Evolutionary conservation across 148 eudicot genomes (phyloP), one percentile per base, ranked within the genome.

Genomic region (Vaccinium vitisidaea): DNA sequence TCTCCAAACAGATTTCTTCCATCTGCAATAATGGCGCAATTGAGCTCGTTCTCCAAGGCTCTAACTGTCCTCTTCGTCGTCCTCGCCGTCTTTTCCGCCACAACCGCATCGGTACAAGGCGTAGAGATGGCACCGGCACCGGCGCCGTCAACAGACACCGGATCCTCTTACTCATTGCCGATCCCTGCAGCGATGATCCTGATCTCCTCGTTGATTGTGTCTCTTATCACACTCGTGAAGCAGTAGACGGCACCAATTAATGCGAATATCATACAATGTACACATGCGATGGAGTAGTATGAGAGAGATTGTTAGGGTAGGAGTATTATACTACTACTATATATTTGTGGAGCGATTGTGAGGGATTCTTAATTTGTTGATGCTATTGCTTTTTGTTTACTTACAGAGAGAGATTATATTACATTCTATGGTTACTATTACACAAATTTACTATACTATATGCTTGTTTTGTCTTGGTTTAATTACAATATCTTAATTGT

Each of bases 191-290:
- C 80, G 46, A 23, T 67, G 46, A 23, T 67, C 39, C 12, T 89
- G 5, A 49, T 73, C 76, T 84, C 86, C 5, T 89, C 87, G 2
- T 54, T 89, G 86, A 54, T 81, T 63, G 8, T 87, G 76, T 75
- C 88, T 59, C 32, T 82, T 18, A 85, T 65, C 32, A 15, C 43
- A 69, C 25, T 69, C 32, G 74, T 30, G 1, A 27, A 30, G 74
- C 27, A 69, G 12, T 69, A 69, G 39, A 30, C 46, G 43, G 43
- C 43, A 5, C 46, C 46, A 43, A 43, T 5, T 43, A 43, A 43
- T 43, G 46, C 46, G 46, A 43, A 43, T 43, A 43, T 43, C 46
- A 43, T 43, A 43, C 46, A 43, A 11, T 54, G 4, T 55, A 55
- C 18, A 55, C 13, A 55, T 55, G 18, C 18, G 4, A 55, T 15